Evolutionary conservation across 2,329 filamentous ascomycete species (phyloP).

Genomic region (Colletotrichum simmondsii): DNA sequence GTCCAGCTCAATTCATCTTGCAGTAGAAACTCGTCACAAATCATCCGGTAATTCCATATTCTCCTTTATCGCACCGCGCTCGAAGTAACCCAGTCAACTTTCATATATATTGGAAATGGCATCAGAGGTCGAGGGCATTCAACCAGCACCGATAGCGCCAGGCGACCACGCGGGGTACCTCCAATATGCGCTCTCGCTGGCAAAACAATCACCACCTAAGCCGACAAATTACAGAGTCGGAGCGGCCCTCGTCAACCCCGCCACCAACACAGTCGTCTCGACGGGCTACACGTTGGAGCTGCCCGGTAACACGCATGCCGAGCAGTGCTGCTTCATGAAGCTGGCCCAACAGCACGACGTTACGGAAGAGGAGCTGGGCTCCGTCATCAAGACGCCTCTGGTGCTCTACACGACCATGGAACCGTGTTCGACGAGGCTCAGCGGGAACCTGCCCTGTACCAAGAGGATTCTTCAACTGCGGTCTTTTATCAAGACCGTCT

Average conservation of each 20-base stretch:
- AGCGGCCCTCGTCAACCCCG: conserved; percentile 79
- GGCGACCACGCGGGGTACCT: conserved; percentile 66
- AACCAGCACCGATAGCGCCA: conserved; percentile 39
- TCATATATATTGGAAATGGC: conserved; percentile 18
- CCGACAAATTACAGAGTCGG: conserved; percentile 95
- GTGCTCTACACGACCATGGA: conserved; percentile 94
- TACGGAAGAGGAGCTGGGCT: conserved; percentile 64
- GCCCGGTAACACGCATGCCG: conserved; percentile 93
- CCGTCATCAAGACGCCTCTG: conserved; percentile 59
- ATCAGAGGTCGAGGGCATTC: conserved; percentile 12
- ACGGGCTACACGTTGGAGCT: conserved; percentile 93
- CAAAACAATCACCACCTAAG: conserved; percentile 82
- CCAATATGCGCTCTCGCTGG: conserved; percentile 78
- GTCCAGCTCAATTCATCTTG: not conserved
- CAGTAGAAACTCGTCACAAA: not conserved
- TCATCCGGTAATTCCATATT: no score
- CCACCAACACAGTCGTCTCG: conserved; percentile 70
- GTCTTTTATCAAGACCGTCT: conserved; percentile 78
- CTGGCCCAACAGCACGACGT: conserved; percentile 60
- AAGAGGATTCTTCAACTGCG: conserved; percentile 77
- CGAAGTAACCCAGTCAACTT: not conserved
- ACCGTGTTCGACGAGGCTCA: conserved; percentile 79
- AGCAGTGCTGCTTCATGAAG: conserved; percentile 91
- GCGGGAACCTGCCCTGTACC: conserved; percentile 81
- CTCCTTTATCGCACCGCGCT: not conserved